A percentile compares a stretch with the other conserved stretches of the same genome.
phyloP scores from a whole-genome alignment of 192 early-diverging fungal genomes.

The Podila horticola region DNA sequence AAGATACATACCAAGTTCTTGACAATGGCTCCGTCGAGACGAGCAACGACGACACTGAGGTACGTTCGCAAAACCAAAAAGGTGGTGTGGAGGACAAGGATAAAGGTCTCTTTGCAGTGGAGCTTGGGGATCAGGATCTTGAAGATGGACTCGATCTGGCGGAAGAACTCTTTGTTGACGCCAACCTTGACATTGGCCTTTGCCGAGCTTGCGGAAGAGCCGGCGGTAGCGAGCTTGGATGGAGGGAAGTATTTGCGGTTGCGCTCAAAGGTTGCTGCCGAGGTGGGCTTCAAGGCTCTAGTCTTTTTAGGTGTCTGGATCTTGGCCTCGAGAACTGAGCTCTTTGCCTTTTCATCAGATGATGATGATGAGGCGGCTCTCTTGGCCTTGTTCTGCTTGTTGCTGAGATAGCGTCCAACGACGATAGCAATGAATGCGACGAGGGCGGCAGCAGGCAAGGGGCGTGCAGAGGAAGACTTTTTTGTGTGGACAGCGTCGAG shows the following conservation, averaged over 20 bases:
- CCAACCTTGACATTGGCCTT: conserved; percentile 61
- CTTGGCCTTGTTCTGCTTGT: conserved; percentile 43
- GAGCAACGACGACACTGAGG: conserved; percentile 91
- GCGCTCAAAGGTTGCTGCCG: conserved; percentile 49
- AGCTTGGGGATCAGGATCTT: conserved; percentile 85
- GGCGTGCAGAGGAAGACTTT: conserved; percentile 19
- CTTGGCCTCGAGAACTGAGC: conserved; percentile 17
- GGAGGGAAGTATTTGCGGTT: conserved; percentile 57
- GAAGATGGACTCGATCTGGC: conserved; percentile 78
- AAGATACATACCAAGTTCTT: conserved; percentile 82
- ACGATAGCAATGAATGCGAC: conserved; percentile 48
- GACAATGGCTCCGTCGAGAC: conserved; percentile 94
- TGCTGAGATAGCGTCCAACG: conserved; percentile 45
- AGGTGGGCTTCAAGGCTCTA: conserved; percentile 34
- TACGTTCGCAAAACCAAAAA: conserved; percentile 94
- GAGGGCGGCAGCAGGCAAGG: conserved; percentile 41
- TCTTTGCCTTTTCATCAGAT: not conserved
- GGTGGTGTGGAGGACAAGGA: conserved; percentile 83
- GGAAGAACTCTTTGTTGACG: conserved; percentile 66
- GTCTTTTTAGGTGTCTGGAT: conserved; percentile 26
- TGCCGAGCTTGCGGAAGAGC: conserved; percentile 35
- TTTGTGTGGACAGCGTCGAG: conserved; percentile 39
- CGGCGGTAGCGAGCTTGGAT: conserved; percentile 35
- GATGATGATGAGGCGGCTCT: conserved; percentile 2
- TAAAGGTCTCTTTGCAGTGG: conserved; percentile 80